Conservation (phyloP, 805 yeast species). For the Spathaspora boniae region DNA sequence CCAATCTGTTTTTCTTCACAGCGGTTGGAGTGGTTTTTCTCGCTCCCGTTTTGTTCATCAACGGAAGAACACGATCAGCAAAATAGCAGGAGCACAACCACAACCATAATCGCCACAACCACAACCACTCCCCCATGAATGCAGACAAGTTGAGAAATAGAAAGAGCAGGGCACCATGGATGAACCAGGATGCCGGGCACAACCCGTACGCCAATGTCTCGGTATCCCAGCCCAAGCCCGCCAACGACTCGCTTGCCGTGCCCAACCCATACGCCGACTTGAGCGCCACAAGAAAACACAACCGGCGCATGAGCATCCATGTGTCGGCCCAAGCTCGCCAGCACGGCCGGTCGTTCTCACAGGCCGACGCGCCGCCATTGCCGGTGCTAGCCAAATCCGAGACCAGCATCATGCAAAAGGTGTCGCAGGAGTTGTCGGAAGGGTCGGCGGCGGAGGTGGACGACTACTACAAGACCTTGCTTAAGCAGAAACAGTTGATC, state of each 20-base stretch:
- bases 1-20: not conserved
- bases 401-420: conserved; percentile 13
- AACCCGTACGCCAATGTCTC: conserved; percentile 13
- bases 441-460: conserved; percentile 74
- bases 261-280: conserved; percentile 7
- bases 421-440: conserved; percentile 44
- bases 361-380: conserved; percentile 29
- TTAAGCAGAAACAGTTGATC: conserved; percentile 46
- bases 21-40: not conserved
- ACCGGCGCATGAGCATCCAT: conserved; percentile 34
- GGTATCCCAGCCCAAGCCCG: not conserved
- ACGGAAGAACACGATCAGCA: not conserved
- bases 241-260: not conserved
- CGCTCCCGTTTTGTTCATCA: not conserved
- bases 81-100: not conserved
- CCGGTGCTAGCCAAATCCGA: conserved; percentile 17
- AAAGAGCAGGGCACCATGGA: conserved; percentile 45
- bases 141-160: conserved; percentile 30
- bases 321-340: conserved; percentile 35
- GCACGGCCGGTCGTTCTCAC: conserved; percentile 23
- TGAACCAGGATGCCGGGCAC: conserved; percentile 8
- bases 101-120: not conserved
- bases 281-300: conserved; percentile 15
- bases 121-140: conserved; percentile 21
- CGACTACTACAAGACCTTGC: conserved; percentile 56